These are phyloP conservation scores for Penicillium sp. DNA, from an alignment of 2,329 filamentous ascomycete species.

Conservation along the genomic window DNA sequence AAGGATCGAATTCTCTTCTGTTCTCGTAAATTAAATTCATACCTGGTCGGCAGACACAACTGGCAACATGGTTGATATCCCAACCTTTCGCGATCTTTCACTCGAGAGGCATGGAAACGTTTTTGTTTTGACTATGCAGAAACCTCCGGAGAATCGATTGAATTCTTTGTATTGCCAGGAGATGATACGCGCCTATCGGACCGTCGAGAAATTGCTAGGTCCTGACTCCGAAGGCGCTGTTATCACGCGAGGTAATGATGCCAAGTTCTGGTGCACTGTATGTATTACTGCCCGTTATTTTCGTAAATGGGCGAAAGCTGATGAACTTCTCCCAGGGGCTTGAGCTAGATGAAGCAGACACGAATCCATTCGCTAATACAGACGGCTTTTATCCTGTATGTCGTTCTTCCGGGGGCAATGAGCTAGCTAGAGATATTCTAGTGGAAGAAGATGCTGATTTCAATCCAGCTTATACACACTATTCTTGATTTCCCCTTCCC, in stretches of 20 bases:
- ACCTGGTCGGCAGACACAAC: background rate
- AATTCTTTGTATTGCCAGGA: constrained; percentile 57
- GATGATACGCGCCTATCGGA: constrained; percentile 55
- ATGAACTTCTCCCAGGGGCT: constrained; percentile 36
- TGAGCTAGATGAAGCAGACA: constrained; percentile 53
- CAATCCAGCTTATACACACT: constrained; percentile 47
- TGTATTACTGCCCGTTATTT: background rate
- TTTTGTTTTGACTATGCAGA: constrained; percentile 59
- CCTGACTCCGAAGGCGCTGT: constrained; percentile 56
- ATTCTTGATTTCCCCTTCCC: constrained; percentile 56
- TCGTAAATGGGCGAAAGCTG: background rate
- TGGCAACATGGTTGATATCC: constrained; percentile 29
- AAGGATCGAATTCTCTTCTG: background rate
- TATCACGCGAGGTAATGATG: constrained; percentile 56
- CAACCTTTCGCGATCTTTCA: constrained; percentile 48
- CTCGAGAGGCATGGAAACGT: constrained; percentile 51
- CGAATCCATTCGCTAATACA: constrained; percentile 59
- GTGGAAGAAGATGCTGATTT: constrained; percentile 24
- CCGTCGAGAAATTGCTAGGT: constrained; percentile 53
- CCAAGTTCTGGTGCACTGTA: constrained; percentile 54
- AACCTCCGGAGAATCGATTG: constrained; percentile 58
- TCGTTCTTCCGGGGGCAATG: constrained; percentile 19
- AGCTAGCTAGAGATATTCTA: constrained; percentile 16
- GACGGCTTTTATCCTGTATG: constrained; percentile 62
- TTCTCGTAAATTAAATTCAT: background rate